Evolutionary conservation across 164 flowering plant species (phyloP), one percentile per base, ranked within the genome.

Genomic region (Dillenia turbinata): DNA sequence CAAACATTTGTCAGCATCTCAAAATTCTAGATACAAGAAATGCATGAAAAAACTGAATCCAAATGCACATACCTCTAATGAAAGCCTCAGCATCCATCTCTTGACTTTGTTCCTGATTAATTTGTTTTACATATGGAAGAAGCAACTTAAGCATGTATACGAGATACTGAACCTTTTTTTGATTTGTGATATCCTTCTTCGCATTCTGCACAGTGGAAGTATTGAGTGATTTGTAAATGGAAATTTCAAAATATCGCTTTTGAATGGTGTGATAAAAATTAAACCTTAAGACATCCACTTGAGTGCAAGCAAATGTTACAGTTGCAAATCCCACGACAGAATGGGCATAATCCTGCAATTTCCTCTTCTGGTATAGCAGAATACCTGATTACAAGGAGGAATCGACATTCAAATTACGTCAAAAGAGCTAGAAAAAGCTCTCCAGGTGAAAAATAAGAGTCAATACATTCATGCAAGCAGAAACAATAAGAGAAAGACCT

Each of bases 301-400:
- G 79, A 78, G 45, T 73, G 86, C 64, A 89, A 73, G 71, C 96
- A 89, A 4, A 6, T 19, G 60, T 75, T 78, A 66, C 96, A 89
- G 63, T 89, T 89, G 73, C 96, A 89, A 55, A 75, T 89, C 56
- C 70, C 73, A 16, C 86, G 75, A 68, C 92, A 89, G 66, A 79
- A 81, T 49, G 96, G 96, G 72, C 93, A 89, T 11, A 49, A 43
- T 52, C 74, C 71, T 22, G 77, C 63, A 44, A 89, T 43, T 13
- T 82, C 86, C 52, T 52, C 79, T 65, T 82, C 84, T 17, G 66
- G 13, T 54, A 77, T 58, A 16, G 74, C 17, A 50, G 91, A 79
- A 61, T 89, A 89, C 92, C 96, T 89, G 65, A 45, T 15, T 12
- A 56, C 44, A 53, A 12, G 19, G 64, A 59, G 46, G 57, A 49